Evolutionary conservation across 768 basidiomycete species (phyloP), one percentile per base, ranked within the genome.

Genomic region (Macrolepiota albuminosa): DNA sequence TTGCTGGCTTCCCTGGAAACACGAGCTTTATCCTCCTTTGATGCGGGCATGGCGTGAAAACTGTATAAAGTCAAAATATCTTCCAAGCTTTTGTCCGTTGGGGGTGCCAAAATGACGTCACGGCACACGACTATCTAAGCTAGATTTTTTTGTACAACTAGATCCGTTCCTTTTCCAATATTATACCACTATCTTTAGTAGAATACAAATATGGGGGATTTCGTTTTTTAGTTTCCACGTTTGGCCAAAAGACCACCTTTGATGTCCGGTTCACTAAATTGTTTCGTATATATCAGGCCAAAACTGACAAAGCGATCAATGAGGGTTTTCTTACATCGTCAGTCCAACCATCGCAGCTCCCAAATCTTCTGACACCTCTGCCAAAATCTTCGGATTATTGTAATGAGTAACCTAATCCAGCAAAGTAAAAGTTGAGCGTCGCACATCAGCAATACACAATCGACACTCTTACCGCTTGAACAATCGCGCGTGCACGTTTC

Each of bases 281-380:
- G 37, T 49, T 49, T 26, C 58, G 50, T 57, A 55, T 56, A 16
- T 4, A 43, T 29, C 31, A 59, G 34, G 26, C 31, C 39, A 48
- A 48, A 47, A 40, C 62, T 36, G n/a, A 46, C 34, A 54, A 21
- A 45, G 16, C 26, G 33, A 34, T 47, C 54, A 50, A 29, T 29
- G 6, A 6, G n/a, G 16, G 9, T 45, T 26, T n/a, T 75, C 89
- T 71, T 67, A 92, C 91, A 95, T 94, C 9, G 86, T 89, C 61
- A 95, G 77, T 45, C 95, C 95, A 54, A 94, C 92, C 95, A 98
- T 98, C n/a, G 95, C 86, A 50, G 84, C 78, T 21, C 95, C 95
- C 34, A 98, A 72, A 73, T 93, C 79, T 70, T 92, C 88, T 18
- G 92, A 94, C 14, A 93, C 86, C 76, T 98, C 94, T 24, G 95